These are phyloP conservation scores for Amesomyces nigricolor DNA, from an alignment of 2,329 filamentous ascomycete genomes.

Conservation along the genomic window DNA sequence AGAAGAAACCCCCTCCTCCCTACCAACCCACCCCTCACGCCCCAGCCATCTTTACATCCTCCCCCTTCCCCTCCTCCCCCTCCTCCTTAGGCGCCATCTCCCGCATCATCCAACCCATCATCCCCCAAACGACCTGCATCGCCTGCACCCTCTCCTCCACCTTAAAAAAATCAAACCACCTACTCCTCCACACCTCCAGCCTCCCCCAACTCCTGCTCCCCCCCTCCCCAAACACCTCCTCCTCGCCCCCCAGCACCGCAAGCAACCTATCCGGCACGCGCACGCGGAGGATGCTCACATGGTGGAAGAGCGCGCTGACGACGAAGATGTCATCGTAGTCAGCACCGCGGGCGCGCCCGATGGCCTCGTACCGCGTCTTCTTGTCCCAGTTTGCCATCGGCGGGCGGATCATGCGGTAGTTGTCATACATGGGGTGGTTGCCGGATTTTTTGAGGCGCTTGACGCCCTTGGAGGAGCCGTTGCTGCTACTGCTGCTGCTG, in stretches of 20 bases:
- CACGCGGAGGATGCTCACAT: constrained; percentile 52
- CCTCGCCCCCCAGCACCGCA: constrained; percentile 45
- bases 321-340: constrained; percentile 58
- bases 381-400: constrained; percentile 55
- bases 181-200: constrained; percentile 52
- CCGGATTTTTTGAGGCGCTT: constrained; percentile 45
- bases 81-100: constrained; percentile 28
- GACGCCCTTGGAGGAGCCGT: constrained; percentile 17
- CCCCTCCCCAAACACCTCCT: constrained; percentile 25
- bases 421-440: constrained; percentile 53
- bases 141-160: constrained; percentile 50
- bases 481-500: constrained; percentile 1
- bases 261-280: constrained; percentile 52
- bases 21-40: background rate
- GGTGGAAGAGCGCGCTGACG: constrained; percentile 56
- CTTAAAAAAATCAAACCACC: constrained; percentile 57
- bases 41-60: constrained; percentile 27
- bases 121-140: constrained; percentile 52
- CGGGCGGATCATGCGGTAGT: constrained; percentile 56
- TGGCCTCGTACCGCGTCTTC: constrained; percentile 52
- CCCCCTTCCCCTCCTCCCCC: constrained; percentile 27
- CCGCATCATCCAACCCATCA: constrained; percentile 58
- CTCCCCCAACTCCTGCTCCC: constrained; percentile 43
- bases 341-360: constrained; percentile 45
- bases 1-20: background rate